These are phyloP conservation scores for Funneliformis geosporum DNA, from an alignment of 192 early-diverging fungal genomes.

Conservation along the genomic window DNA sequence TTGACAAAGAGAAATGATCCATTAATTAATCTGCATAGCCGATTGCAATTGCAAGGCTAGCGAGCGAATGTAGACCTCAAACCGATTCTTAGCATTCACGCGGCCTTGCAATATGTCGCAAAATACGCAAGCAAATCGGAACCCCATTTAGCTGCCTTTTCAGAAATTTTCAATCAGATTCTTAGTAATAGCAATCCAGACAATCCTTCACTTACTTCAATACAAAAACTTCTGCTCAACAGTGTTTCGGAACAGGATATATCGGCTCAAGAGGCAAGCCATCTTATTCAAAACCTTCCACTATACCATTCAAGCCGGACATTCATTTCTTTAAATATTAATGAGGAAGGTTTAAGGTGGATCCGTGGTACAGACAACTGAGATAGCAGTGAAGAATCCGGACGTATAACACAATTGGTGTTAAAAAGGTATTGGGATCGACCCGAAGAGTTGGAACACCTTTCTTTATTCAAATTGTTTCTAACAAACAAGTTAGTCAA, in stretches of 20 bases:
- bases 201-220: not conserved
- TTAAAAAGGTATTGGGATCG: not conserved
- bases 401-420: not conserved
- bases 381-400: no score
- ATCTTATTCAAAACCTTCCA: not conserved
- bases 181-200: not conserved
- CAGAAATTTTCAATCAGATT: not conserved
- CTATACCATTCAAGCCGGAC: conserved; percentile 1
- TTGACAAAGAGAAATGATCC: not conserved
- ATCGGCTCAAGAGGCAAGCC: not conserved
- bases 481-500: not conserved
- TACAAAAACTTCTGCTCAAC: not conserved
- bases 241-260: not conserved
- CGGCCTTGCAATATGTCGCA: not conserved
- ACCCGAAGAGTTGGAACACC: not conserved
- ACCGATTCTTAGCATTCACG: not conserved
- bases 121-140: not conserved
- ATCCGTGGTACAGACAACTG: not conserved
- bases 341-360: not conserved
- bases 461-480: conserved; percentile 14
- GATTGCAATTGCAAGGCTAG: not conserved
- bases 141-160: not conserved
- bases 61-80: not conserved
- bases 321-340: conserved; percentile 7
- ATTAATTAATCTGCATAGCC: not conserved